Percentiles rank a stretch among this genome's conserved stretches.
These are phyloP conservation scores for Cladosporium sp. DNA, from an alignment of 2,329 filamentous ascomycete species.

Conservation along the genomic window DNA sequence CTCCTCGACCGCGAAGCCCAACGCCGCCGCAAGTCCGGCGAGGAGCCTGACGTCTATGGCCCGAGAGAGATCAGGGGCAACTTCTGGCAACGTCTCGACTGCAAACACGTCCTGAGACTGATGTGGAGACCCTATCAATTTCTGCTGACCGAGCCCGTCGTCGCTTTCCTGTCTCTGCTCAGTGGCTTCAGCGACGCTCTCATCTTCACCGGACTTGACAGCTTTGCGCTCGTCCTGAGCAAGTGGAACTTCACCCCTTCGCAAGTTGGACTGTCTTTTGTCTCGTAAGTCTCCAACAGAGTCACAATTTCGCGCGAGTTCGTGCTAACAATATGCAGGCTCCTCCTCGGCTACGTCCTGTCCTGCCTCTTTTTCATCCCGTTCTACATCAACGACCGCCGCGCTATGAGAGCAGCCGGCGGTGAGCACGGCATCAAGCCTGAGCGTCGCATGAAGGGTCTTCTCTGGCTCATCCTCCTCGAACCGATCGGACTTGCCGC, in stretches of 20 bases:
- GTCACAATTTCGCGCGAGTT: neutral
- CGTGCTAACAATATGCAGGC: conserved; percentile 25
- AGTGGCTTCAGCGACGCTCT: conserved; percentile 68
- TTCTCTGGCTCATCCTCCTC: conserved; percentile 56
- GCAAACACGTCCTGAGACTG: conserved; percentile 40
- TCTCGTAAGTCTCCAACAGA: conserved; percentile 25
- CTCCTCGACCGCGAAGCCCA: conserved; percentile 76
- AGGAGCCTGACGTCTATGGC: conserved; percentile 68
- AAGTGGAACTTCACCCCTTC: conserved; percentile 56
- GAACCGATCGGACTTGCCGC: conserved; percentile 63
- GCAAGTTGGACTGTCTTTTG: conserved; percentile 54
- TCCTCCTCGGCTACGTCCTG: conserved; percentile 60
- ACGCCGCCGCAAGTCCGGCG: conserved; percentile 64
- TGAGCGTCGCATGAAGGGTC: conserved; percentile 59
- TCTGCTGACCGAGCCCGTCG: conserved; percentile 69
- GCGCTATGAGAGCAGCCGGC: conserved; percentile 36
- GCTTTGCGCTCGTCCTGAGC: conserved; percentile 58
- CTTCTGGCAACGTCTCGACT: conserved; percentile 29
- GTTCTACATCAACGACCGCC: conserved; percentile 38
- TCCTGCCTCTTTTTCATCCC: conserved; percentile 56
- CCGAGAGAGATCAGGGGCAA: conserved; percentile 67
- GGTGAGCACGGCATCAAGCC: conserved; percentile 44
- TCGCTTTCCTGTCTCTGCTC: conserved; percentile 62
- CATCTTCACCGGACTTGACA: conserved; percentile 73
- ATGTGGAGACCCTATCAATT: conserved; percentile 64